Conservation (phyloP, 768 basidiomycete genomes). For the Goffeauzyma gilvescens region DNA sequence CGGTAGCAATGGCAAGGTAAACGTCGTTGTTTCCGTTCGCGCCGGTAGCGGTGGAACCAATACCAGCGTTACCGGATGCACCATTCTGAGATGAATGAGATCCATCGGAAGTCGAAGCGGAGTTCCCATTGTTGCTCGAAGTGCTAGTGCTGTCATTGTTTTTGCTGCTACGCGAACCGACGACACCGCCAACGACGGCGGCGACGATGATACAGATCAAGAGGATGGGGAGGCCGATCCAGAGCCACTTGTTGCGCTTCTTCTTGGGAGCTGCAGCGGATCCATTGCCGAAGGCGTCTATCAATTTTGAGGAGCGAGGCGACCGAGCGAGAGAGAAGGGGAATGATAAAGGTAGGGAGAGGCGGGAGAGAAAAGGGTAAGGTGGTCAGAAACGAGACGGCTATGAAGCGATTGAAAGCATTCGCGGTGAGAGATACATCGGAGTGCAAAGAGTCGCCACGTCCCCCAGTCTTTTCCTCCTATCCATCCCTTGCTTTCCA, state of each 20-base stretch:
- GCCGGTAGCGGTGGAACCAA: slow-evolving; percentile 17
- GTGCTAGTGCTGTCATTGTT: slow-evolving; percentile 29
- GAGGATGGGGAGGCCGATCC: slow-evolving; percentile 30
- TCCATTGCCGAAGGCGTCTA: too few species aligned
- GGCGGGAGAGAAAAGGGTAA: not conserved
- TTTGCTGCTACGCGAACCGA: slow-evolving; percentile 46
- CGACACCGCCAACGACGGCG: slow-evolving; percentile 48
- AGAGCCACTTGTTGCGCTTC: slow-evolving; percentile 32
- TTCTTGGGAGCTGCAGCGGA: slow-evolving; percentile 14
- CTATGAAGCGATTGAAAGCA: not conserved
- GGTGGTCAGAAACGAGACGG: slow-evolving; percentile 1
- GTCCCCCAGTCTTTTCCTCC: too few species aligned
- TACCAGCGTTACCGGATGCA: slow-evolving; percentile 13
- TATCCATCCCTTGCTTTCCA: too few species aligned
- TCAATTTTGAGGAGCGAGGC: too few species aligned
- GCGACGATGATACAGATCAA: slow-evolving; percentile 30
- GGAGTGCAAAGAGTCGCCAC: too few species aligned
- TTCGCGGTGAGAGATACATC: not conserved
- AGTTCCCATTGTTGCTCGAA: slow-evolving; percentile 13
- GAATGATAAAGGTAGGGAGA: slow-evolving; percentile 16
- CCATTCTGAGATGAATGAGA: too few species aligned
- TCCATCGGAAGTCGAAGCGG: not conserved
- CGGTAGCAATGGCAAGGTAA: slow-evolving; percentile 53
- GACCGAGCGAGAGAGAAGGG: slow-evolving; percentile 15
- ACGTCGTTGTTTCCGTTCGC: slow-evolving; percentile 19